Conservation (phyloP, 208 protist species). For the Vickermania spadyakhi region DNA sequence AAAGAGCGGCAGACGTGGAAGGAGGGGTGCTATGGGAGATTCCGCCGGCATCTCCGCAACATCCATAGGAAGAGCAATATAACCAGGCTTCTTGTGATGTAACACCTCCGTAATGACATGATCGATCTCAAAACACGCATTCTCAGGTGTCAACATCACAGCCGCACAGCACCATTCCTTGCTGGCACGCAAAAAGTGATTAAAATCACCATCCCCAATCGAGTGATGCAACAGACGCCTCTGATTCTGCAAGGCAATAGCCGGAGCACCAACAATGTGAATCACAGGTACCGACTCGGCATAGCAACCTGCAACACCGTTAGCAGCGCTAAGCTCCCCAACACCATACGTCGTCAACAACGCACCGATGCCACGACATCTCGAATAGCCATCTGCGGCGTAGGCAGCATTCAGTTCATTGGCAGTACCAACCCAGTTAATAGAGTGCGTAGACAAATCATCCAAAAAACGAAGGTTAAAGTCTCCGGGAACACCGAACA, state of each 20-base stretch:
- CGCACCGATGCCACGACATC: constrained; percentile 20
- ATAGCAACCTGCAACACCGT: constrained; percentile 23
- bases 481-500: constrained; percentile 54
- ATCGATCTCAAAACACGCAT: constrained; percentile 37
- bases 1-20: constrained; percentile 13
- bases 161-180: constrained; percentile 27
- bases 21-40: constrained; percentile 21
- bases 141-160: constrained; percentile 27
- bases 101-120: constrained; percentile 37
- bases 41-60: constrained; percentile 22
- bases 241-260: constrained; percentile 13
- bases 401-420: constrained; percentile 58
- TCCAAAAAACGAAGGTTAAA: constrained; percentile 61
- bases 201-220: constrained; percentile 37
- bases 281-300: constrained; percentile 38
- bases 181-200: constrained; percentile 23
- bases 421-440: constrained; percentile 43
- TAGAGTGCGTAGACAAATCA: constrained; percentile 33
- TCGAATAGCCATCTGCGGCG: constrained; percentile 40
- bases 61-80: constrained; percentile 28
- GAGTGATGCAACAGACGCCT: constrained; percentile 36
- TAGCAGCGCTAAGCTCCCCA: constrained; percentile 36
- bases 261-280: constrained; percentile 30
- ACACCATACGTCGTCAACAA: constrained; percentile 41
- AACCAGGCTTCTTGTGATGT: constrained; percentile 41